phyloP scores from a whole-genome alignment of 345 rosid genomes.

The Arabidopsis arenosa region DNA sequence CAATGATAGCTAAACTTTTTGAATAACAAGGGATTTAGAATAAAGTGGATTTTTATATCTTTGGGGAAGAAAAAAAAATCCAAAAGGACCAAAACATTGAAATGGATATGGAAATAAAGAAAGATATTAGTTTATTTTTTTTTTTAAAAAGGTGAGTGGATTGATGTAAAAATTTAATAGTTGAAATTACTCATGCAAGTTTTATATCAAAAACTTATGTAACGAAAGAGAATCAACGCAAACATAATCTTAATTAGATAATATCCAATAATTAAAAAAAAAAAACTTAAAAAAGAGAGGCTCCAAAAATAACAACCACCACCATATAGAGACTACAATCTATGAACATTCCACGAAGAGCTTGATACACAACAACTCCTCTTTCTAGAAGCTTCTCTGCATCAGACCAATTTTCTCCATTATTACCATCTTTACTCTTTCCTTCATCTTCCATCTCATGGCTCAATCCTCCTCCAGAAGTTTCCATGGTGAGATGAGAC shows the following conservation, averaged over 20 bases:
- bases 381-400: slow-evolving; percentile 76
- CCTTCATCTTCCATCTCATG: slow-evolving; percentile 48
- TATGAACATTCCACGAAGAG: slow-evolving; percentile 64
- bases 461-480: slow-evolving; percentile 37
- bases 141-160: not conserved
- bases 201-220: not conserved
- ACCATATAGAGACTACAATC: slow-evolving; percentile 78
- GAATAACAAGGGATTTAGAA: no score
- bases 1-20: no score
- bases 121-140: not conserved
- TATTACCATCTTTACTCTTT: slow-evolving; percentile 40
- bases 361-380: slow-evolving; percentile 68
- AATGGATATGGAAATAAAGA: not conserved
- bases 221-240: not conserved
- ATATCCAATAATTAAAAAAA: no score
- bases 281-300: slow-evolving; percentile 27
- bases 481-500: slow-evolving; percentile 46
- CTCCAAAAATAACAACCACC: slow-evolving; percentile 61
- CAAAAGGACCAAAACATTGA: not conserved
- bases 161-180: not conserved
- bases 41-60: no score
- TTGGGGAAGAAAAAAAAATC: not conserved
- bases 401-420: slow-evolving; percentile 49
- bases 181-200: no score
- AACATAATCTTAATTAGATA: not conserved